These are phyloP conservation scores for Cicer chorassanicum DNA, from an alignment of 306 rosid genomes.

Conservation along the genomic window DNA sequence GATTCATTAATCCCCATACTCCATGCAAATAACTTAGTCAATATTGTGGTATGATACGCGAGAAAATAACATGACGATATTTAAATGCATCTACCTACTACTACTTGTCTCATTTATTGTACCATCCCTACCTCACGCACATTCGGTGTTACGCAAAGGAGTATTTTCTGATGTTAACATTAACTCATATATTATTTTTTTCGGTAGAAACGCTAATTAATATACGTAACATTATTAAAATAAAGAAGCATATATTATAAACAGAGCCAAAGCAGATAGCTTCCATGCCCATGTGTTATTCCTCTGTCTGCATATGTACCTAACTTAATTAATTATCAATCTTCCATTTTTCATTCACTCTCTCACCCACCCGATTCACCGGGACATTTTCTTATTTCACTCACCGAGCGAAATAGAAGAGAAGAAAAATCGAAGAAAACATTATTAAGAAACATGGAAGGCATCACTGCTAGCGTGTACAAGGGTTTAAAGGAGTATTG, in stretches of 20 bases:
- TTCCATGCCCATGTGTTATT: slow-evolving; percentile 18
- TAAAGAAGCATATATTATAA: background rate
- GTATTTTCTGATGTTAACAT: background rate
- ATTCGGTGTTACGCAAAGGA: background rate
- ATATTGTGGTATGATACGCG: too few species aligned
- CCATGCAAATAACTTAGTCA: too few species aligned
- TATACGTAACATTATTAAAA: background rate
- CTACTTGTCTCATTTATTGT: slow-evolving; percentile 12
- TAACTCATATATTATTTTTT: background rate
- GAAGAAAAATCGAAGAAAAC: background rate
- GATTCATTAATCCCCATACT: too few species aligned
- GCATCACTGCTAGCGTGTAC: slow-evolving; percentile 51
- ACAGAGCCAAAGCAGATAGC: background rate
- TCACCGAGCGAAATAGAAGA: background rate
- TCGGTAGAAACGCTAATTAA: background rate
- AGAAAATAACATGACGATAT: too few species aligned
- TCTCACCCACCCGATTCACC: slow-evolving; percentile 15
- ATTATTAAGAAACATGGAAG: slow-evolving; percentile 53
- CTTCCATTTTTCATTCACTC: slow-evolving; percentile 35
- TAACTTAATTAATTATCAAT: slow-evolving; percentile 19
- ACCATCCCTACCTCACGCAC: background rate
- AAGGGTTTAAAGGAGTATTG: slow-evolving; percentile 61
- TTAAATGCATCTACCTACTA: slow-evolving; percentile 14
- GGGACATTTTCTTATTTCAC: background rate
- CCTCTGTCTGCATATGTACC: slow-evolving; percentile 41